phyloP scores from a whole-genome alignment of 73 alveolate species.

The Stentor coeruleus region DNA sequence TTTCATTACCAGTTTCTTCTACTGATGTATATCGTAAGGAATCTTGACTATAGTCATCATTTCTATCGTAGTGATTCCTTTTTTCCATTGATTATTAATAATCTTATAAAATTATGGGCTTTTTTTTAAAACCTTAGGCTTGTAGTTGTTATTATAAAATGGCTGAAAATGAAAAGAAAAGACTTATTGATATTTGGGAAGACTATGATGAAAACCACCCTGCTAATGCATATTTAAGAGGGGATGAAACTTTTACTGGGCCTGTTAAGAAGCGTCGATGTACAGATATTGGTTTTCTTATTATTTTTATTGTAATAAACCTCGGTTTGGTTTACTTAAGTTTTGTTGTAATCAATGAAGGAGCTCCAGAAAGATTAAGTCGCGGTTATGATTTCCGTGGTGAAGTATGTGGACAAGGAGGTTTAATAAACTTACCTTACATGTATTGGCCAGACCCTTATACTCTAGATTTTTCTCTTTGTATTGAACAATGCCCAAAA shows the following conservation, averaged over 20 bases:
- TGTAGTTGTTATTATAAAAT: background rate
- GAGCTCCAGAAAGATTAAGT: constrained; percentile 35
- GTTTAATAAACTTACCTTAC: constrained; percentile 34
- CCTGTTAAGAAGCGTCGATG: constrained; percentile 37
- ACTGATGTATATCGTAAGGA: no score
- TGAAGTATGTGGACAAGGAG: constrained; percentile 50
- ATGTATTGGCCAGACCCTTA: constrained; percentile 43
- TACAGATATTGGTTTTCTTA: constrained; percentile 37
- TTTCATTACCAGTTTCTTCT: no score
- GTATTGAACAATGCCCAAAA: constrained; percentile 46
- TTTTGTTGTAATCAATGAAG: constrained; percentile 32
- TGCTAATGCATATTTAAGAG: constrained; percentile 31
- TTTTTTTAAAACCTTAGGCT: no score
- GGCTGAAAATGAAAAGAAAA: constrained; percentile 8
- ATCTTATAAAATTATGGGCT: no score
- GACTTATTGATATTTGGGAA: constrained; percentile 10
- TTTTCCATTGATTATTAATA: no score
- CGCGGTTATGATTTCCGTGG: constrained; percentile 51
- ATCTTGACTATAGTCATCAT: no score
- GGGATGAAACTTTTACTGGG: constrained; percentile 39
- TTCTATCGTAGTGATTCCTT: no score
- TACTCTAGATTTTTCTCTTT: constrained; percentile 41
- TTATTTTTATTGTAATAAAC: constrained; percentile 28
- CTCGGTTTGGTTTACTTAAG: constrained; percentile 32
- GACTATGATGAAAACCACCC: constrained; percentile 34